Conservation (phyloP, 495 filamentous ascomycete genomes). For the Talaromyces stipitatus region DNA sequence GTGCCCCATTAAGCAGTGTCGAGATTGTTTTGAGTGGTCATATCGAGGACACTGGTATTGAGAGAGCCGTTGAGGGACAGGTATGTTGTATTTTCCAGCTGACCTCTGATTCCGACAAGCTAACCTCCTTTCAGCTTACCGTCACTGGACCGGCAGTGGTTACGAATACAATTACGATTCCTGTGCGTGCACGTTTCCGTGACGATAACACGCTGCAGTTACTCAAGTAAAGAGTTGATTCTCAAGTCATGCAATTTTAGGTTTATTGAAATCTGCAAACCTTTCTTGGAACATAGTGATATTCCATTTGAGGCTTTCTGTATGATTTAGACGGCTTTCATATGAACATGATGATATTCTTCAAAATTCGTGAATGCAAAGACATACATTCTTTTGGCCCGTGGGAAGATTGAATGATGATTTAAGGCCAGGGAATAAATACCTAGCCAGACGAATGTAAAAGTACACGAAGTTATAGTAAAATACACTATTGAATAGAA, state of each 20-base stretch:
- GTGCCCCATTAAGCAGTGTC: conserved; percentile 67
- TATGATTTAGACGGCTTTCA: neutral
- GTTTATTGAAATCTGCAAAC: too few relatives aligned
- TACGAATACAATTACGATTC: conserved; percentile 20
- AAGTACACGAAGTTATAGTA: conserved; percentile 1
- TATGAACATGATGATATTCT: neutral
- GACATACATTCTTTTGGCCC: too few relatives aligned
- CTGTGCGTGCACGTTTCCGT: conserved; percentile 26
- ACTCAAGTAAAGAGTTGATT: neutral
- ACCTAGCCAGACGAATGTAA: neutral
- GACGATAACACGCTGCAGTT: conserved; percentile 33
- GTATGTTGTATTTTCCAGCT: conserved; percentile 21
- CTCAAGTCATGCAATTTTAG: neutral
- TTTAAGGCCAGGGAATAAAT: too few relatives aligned
- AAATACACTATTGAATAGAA: conserved; percentile 1
- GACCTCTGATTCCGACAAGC: conserved; percentile 2
- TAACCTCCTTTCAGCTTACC: conserved; percentile 22
- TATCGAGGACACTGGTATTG: conserved; percentile 52
- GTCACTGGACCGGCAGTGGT: conserved; percentile 35
- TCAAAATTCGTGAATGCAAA: neutral
- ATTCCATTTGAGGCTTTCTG: too few relatives aligned
- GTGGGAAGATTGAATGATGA: too few relatives aligned
- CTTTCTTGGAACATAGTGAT: too few relatives aligned
- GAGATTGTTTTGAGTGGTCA: conserved; percentile 62
- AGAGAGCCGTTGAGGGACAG: conserved; percentile 48